phyloP scores from a whole-genome alignment of 805 yeast species.

The Lachancea waltii region DNA sequence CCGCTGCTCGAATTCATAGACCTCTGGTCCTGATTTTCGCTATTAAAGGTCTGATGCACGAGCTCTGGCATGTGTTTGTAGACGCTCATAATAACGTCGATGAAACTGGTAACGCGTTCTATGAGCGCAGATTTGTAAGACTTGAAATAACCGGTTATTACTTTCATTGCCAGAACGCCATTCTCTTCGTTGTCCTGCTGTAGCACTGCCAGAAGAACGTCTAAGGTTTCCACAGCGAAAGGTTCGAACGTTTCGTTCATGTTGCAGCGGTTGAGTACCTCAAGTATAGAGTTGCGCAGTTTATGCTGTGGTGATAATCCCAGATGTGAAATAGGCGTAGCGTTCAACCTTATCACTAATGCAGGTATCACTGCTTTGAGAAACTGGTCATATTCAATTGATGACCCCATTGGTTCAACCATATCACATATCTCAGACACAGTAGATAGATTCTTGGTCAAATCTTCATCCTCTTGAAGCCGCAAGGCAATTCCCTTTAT shows the following conservation, averaged over 20 bases:
- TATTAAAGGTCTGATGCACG: conserved; percentile 62
- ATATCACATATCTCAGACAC: conserved; percentile 81
- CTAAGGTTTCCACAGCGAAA: conserved; percentile 54
- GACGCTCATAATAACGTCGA: conserved; percentile 65
- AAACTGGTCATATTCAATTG: conserved; percentile 76
- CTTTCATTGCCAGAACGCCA: conserved; percentile 85
- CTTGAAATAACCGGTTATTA: conserved; percentile 78
- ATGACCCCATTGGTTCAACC: conserved; percentile 74
- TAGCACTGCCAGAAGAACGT: conserved; percentile 49
- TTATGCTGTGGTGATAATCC: conserved; percentile 66
- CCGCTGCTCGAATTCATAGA: conserved; percentile 5
- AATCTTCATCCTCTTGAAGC: conserved; percentile 51
- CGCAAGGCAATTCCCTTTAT: conserved; percentile 63
- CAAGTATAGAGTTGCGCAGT: conserved; percentile 68
- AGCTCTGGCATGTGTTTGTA: conserved; percentile 75
- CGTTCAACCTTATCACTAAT: conserved; percentile 53
- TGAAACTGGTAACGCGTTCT: conserved; percentile 71
- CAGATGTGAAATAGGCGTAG: conserved; percentile 66
- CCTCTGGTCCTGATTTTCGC: conserved; percentile 7
- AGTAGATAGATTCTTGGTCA: conserved; percentile 55
- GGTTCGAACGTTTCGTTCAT: conserved; percentile 77
- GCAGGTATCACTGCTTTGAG: conserved; percentile 64
- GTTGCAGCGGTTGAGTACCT: conserved; percentile 72
- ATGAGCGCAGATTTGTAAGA: conserved; percentile 63
- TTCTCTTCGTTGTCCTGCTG: conserved; percentile 88